A percentile compares a stretch with the other conserved stretches of the same genome.
Evolutionary conservation across 1,284 basidiomycete species (phyloP).

Genomic region (Chalciporus sp.): DNA sequence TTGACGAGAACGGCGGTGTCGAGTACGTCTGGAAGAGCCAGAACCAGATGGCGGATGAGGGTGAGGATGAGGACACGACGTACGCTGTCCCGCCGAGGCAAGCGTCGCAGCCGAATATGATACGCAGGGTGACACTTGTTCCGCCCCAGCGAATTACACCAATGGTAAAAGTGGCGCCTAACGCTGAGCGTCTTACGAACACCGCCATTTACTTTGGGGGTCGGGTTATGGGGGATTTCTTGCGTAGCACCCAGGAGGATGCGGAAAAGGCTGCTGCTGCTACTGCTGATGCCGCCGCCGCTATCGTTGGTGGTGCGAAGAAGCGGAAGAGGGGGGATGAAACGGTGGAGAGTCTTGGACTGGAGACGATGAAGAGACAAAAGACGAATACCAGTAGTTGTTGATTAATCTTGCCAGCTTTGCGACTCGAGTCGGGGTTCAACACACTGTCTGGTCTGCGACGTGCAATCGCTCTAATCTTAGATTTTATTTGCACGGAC

Average conservation of each 20-base stretch:
- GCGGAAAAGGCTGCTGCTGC: neutral
- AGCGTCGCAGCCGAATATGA: neutral
- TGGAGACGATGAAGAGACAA: neutral
- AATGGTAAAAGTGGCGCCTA: too few relatives aligned
- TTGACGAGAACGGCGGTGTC: neutral
- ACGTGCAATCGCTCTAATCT: too few relatives aligned
- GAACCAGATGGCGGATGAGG: neutral
- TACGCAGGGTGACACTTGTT: neutral
- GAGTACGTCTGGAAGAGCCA: neutral
- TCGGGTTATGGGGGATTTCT: neutral
- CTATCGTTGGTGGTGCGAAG: neutral
- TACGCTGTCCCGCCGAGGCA: neutral
- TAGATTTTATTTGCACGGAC: neutral
- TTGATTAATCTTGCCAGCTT: neutral
- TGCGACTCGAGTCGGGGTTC: too few relatives aligned
- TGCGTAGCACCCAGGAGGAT: neutral
- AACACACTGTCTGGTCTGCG: too few relatives aligned
- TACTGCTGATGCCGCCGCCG: too few relatives aligned
- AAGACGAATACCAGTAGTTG: neutral
- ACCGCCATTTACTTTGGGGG: neutral
- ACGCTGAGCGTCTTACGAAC: neutral
- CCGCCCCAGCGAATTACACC: neutral
- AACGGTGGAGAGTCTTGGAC: neutral
- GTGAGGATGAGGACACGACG: neutral
- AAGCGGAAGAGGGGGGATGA: neutral